These are phyloP conservation scores for Agrostemma githago DNA, from an alignment of 148 eudicot species.

Conservation along the genomic window DNA sequence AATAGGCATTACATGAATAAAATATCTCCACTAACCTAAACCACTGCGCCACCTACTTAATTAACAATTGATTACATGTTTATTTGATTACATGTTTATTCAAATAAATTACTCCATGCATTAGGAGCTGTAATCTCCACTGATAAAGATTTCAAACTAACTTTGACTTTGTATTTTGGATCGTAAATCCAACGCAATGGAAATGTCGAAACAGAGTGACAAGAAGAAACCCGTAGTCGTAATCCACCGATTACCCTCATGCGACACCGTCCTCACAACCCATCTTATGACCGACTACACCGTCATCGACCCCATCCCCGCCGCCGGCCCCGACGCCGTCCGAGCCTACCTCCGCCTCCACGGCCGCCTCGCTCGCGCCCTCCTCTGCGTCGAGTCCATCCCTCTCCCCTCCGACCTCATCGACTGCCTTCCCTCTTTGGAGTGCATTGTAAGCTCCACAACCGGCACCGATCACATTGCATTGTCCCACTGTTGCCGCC, in stretches of 20 bases:
- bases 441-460: conserved; percentile 37
- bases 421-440: conserved; percentile 44
- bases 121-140: too few species aligned
- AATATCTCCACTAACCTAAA: too few species aligned
- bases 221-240: conserved; percentile 32
- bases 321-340: background rate
- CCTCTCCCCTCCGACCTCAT: conserved; percentile 38
- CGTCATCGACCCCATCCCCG: conserved; percentile 39
- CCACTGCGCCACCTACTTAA: too few species aligned
- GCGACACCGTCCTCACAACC: conserved; percentile 10
- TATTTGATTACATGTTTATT: too few species aligned
- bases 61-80: too few species aligned
- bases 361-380: conserved; percentile 32
- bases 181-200: too few species aligned
- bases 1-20: too few species aligned
- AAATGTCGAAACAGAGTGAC: too few species aligned
- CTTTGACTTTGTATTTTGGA: too few species aligned
- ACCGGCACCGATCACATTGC: conserved; percentile 62
- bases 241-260: conserved; percentile 34
- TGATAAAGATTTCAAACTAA: too few species aligned
- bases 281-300: conserved; percentile 33
- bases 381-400: conserved; percentile 44
- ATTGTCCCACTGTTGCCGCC: conserved; percentile 56
- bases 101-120: too few species aligned
- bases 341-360: conserved; percentile 24